phyloP scores from a whole-genome alignment of 2,329 filamentous ascomycete genomes.

The Cladophialophora chaetospira region DNA sequence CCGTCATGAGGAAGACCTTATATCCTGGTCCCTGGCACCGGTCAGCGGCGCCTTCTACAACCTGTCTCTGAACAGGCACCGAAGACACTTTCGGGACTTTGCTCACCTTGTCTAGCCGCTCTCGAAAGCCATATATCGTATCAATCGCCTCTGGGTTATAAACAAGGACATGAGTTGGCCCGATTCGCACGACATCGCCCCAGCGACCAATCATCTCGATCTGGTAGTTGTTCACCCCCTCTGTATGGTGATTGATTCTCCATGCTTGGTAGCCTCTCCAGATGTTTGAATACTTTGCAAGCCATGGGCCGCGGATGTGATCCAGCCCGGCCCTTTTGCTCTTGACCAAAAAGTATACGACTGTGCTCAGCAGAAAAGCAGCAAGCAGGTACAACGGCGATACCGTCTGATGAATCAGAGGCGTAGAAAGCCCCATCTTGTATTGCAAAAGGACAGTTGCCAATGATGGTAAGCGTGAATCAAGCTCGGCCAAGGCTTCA shows the following conservation, averaged over 20 bases:
- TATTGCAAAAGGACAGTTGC: too few species aligned
- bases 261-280: constrained; percentile 10
- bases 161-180: constrained; percentile 8
- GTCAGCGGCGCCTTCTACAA: background rate
- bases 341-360: background rate
- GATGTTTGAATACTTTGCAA: constrained; percentile 8
- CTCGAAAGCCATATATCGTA: constrained; percentile 4
- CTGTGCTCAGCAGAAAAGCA: background rate
- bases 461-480: background rate
- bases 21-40: constrained; percentile 4
- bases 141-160: constrained; percentile 12
- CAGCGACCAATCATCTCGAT: constrained; percentile 10
- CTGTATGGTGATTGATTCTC: constrained; percentile 9
- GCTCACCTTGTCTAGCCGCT: constrained; percentile 9
- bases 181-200: constrained; percentile 6
- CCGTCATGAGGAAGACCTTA: constrained; percentile 7
- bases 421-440: constrained; percentile 1
- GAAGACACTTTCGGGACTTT: background rate
- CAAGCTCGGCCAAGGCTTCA: background rate
- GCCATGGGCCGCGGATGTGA: constrained; percentile 3
- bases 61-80: background rate
- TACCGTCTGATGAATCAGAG: background rate
- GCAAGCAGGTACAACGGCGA: constrained; percentile 4
- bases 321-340: constrained; percentile 7
- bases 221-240: constrained; percentile 14